Conservation (phyloP, 2,329 filamentous ascomycete genomes). For the Talaromyces sp. region DNA sequence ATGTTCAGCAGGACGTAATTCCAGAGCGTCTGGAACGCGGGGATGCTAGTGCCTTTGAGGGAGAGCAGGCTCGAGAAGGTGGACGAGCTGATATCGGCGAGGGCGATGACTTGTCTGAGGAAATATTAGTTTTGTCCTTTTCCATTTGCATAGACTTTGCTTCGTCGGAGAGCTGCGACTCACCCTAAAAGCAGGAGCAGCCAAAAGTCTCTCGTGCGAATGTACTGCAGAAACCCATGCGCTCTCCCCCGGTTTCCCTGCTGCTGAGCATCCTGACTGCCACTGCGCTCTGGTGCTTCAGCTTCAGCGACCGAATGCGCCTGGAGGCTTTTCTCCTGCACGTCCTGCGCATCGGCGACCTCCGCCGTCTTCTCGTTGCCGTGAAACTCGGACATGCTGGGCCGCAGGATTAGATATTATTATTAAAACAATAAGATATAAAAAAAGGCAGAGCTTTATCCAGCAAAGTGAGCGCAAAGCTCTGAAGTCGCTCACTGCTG, state of each 20-base stretch:
- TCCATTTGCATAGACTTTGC: not conserved
- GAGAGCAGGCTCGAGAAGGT: slow-evolving; percentile 78
- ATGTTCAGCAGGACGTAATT: slow-evolving; percentile 82
- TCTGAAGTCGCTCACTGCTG: slow-evolving; percentile 50
- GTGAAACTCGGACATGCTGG: not conserved
- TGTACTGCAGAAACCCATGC: slow-evolving; percentile 6
- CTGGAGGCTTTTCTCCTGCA: slow-evolving; percentile 5
- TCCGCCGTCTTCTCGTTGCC: slow-evolving; percentile 2
- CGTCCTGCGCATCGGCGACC: not conserved
- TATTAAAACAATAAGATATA: slow-evolving; percentile 15
- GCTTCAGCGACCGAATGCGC: slow-evolving; percentile 1
- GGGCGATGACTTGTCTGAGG: slow-evolving; percentile 68
- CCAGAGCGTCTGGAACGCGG: slow-evolving; percentile 92
- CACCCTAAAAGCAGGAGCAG: slow-evolving; percentile 8
- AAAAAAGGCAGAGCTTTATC: slow-evolving; percentile 42
- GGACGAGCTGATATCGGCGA: slow-evolving; percentile 90
- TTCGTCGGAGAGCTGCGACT: not conserved
- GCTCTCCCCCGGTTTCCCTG: not conserved
- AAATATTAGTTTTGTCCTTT: not conserved
- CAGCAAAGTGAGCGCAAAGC: slow-evolving; percentile 51
- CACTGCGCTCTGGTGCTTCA: slow-evolving; percentile 3
- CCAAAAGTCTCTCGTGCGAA: slow-evolving; percentile 12
- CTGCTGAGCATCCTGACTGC: not conserved
- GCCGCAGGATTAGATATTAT: not conserved
- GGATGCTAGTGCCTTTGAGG: slow-evolving; percentile 67